Percentiles rank a stretch among this genome's conserved stretches.
These are phyloP conservation scores for Lactarius sanguifluus DNA, from an alignment of 768 basidiomycete species.

Conservation along the genomic window DNA sequence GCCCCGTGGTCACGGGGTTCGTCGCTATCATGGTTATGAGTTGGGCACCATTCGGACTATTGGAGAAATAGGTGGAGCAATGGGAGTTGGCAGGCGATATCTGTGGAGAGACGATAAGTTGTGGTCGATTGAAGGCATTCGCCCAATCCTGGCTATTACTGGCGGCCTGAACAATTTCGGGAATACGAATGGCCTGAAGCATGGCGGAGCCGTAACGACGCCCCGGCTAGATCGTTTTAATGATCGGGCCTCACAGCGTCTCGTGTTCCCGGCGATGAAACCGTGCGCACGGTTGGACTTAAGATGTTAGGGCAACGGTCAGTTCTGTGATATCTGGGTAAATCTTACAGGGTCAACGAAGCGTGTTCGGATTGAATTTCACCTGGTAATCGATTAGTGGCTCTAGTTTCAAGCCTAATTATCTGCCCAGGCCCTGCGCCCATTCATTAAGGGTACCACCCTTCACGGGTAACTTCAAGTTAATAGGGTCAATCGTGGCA, in stretches of 20 bases:
- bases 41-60: constrained; percentile 4
- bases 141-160: background rate
- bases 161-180: background rate
- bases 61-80: constrained; percentile 5
- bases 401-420: background rate
- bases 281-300: background rate
- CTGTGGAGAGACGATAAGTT: constrained; percentile 28
- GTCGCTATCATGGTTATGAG: constrained; percentile 1
- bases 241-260: background rate
- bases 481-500: constrained; percentile 15
- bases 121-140: constrained; percentile 16
- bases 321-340: background rate
- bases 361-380: background rate
- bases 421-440: constrained; percentile 16
- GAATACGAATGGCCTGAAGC: background rate
- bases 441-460: constrained; percentile 10
- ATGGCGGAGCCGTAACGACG: background rate
- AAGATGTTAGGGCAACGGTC: background rate
- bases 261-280: background rate
- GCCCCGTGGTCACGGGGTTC: constrained; percentile 1
- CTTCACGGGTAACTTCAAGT: constrained; percentile 1
- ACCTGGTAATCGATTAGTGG: constrained; percentile 15
- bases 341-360: background rate
- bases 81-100: constrained; percentile 15
- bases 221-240: background rate